Base-by-base conservation (phyloP, 768 basidiomycete genomes). In the Lentinula edodes region DNA sequence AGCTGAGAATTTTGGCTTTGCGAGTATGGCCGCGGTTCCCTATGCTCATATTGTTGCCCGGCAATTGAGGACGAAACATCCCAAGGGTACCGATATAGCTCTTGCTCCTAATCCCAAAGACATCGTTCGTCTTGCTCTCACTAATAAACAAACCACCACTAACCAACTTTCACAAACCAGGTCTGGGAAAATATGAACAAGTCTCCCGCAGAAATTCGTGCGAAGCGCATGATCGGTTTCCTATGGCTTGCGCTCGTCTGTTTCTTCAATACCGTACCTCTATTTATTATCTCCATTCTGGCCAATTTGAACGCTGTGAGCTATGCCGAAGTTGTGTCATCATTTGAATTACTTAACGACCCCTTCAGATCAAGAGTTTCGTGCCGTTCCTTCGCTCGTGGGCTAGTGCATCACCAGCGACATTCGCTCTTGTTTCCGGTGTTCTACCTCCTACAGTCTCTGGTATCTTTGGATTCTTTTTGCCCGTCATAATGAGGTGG, bases 261-360 rank as follows among this genome's bases (percentile, higher is more conserved):
- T 73, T 95, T 94, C 78, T 85, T 98, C 78, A 95, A 99, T 78
- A 98, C 95, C 39, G 78, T 96, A 9, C 97, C 97, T 18, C 77
- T 99, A 16, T 84, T 95, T 69, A 77, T 92, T 64, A 94, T 98
- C 64, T 95, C 96, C 12, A 77, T 93, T 64, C 78, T 97, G 55
- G 94, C 97, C 66, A 98, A 99, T 76, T 80, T 99, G 77, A 82
- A 88, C 54, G 82, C 88, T 42, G 89, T 93, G 67, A 58, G 88
- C 66, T 23, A 32, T n/a, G 55, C 62, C 5, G 23, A 55, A 35
- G 38, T 23, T 28, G 9, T 23, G 53, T 38, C n/a, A 36, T 61
- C 28, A 28, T 28, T 13, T 20, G 23, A 18, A 3, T 20, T 57
- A 15, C 15, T n/a, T 23, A 3, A 8, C 18, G 36, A 15, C n/a